phyloP scores from a whole-genome alignment of 192 early-diverging fungal genomes.

The Coemansia sp. region DNA sequence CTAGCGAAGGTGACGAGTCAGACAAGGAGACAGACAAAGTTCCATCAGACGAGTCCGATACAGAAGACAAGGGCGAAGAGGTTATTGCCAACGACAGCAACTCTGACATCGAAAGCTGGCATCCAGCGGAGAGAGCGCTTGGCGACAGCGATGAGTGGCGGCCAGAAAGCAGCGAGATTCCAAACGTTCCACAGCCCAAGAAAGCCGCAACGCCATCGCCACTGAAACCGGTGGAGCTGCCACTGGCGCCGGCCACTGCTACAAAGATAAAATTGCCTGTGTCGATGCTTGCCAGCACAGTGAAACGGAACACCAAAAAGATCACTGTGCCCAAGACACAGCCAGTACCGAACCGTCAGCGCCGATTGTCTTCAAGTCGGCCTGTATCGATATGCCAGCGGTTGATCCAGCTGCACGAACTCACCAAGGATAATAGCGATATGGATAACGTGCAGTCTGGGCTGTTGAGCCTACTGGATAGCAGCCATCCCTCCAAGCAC shows the following conservation, averaged over 20 bases:
- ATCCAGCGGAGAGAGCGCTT: not conserved
- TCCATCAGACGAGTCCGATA: not conserved
- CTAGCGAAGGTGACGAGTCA: not conserved
- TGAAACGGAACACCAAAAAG: not conserved
- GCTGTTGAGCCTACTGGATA: slow-evolving; percentile 14
- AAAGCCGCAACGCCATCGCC: not conserved
- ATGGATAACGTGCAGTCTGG: slow-evolving; percentile 12
- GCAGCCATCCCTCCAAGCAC: not conserved
- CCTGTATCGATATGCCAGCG: slow-evolving; percentile 40
- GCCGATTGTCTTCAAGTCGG: slow-evolving; percentile 19
- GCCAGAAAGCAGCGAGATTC: slow-evolving; percentile 5
- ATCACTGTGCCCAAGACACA: slow-evolving; percentile 2
- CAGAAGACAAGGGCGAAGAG: not conserved
- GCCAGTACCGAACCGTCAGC: slow-evolving; percentile 25
- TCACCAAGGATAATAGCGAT: slow-evolving; percentile 5
- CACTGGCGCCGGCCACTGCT: not conserved
- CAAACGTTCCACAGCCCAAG: not conserved
- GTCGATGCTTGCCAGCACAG: not conserved
- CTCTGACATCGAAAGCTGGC: not conserved
- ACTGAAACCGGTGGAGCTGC: not conserved
- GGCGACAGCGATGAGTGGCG: not conserved
- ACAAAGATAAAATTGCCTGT: not conserved
- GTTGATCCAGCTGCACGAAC: slow-evolving; percentile 33
- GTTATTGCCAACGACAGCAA: not conserved
- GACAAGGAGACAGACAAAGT: slow-evolving; percentile 2